phyloP scores from a whole-genome alignment of 176 grass and related monocot genomes.

The Cenchrus americanus region DNA sequence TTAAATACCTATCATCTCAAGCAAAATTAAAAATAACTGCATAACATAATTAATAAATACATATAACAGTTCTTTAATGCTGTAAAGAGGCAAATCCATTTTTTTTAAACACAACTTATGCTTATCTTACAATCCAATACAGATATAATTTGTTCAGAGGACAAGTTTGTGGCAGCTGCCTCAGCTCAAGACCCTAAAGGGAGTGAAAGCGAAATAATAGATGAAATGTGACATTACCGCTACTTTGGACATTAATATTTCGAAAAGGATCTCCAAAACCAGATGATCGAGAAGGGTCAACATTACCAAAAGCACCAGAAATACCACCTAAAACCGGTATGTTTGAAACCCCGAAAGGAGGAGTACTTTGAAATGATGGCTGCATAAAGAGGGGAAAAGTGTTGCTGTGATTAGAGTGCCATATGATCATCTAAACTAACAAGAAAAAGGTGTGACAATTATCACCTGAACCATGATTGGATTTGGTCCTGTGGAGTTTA shows the following conservation, averaged over 20 bases:
- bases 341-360: conserved; percentile 55
- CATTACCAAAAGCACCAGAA: conserved; percentile 61
- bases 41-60: neutral
- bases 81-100: neutral
- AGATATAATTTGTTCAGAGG: neutral
- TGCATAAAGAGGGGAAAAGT: conserved; percentile 42
- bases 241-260: conserved; percentile 37
- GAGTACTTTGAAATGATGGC: conserved; percentile 77
- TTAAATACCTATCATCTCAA: neutral
- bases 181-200: neutral
- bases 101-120: neutral
- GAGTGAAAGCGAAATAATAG: neutral
- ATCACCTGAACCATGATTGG: conserved; percentile 99
- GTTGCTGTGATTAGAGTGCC: conserved; percentile 16
- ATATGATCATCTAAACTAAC: conserved; percentile 20
- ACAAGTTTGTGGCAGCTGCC: neutral
- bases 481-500: conserved; percentile 85
- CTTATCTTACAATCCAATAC: neutral
- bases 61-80: neutral
- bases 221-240: conserved; percentile 46
- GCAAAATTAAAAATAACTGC: neutral
- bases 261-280: conserved; percentile 36
- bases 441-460: conserved; percentile 6
- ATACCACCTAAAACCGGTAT: conserved; percentile 65
- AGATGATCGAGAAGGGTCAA: conserved; percentile 60